Percentiles rank a stretch among this genome's conserved stretches.
Evolutionary conservation across 257 asterid genomes (phyloP).

Genomic region (Solanum ahanhuiri): DNA sequence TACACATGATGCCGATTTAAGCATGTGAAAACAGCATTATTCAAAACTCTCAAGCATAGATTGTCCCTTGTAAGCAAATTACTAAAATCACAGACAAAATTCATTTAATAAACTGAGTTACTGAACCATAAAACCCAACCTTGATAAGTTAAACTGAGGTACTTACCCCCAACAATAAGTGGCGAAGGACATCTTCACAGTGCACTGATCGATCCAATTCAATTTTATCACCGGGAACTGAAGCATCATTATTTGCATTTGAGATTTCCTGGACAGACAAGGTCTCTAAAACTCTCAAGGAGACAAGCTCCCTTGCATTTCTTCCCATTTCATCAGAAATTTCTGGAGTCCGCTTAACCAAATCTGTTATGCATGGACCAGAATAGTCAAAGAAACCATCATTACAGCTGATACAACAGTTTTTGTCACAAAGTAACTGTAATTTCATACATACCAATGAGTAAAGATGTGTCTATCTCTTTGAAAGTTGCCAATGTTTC

Average conservation of each 20-base stretch:
- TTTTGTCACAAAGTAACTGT: background rate
- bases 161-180: conserved; percentile 28
- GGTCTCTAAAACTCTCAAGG: conserved; percentile 42
- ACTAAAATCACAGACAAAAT: background rate
- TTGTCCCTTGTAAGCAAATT: background rate
- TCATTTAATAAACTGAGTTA: background rate
- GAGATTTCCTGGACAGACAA: conserved; percentile 11
- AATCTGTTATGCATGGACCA: conserved; percentile 21
- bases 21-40: conserved; percentile 3
- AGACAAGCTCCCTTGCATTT: conserved; percentile 43
- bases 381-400: background rate
- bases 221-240: conserved; percentile 7
- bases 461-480: background rate
- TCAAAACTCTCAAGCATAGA: background rate
- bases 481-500: background rate
- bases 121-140: background rate
- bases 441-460: conserved; percentile 22
- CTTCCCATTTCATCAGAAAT: conserved; percentile 27
- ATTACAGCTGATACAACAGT: background rate
- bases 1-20: background rate
- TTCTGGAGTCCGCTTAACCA: conserved; percentile 33
- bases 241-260: conserved; percentile 7
- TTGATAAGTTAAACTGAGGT: background rate
- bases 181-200: conserved; percentile 35
- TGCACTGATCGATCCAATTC: conserved; percentile 26